phyloP scores from a whole-genome alignment of 2,329 filamentous ascomycete species.

The Chaetomium olivaceum region DNA sequence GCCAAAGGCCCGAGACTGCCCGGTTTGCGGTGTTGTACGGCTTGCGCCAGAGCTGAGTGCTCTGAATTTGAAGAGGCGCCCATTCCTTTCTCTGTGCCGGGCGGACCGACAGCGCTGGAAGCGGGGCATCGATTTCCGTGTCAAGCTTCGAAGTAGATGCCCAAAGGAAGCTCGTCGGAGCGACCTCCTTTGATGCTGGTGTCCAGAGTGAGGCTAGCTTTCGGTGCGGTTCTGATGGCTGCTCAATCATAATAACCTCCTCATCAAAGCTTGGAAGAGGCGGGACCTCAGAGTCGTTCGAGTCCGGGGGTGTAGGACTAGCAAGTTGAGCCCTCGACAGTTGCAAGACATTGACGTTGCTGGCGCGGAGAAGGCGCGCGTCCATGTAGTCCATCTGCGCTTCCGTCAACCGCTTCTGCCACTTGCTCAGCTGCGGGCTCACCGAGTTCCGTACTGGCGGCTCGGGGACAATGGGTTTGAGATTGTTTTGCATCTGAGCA shows the following conservation, averaged over 20 bases:
- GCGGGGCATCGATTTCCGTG: conserved; percentile 25
- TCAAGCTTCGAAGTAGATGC: conserved; percentile 21
- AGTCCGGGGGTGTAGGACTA: conserved; percentile 58
- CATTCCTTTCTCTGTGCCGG: conserved; percentile 40
- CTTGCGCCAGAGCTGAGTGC: conserved; percentile 45
- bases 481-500: conserved; percentile 41
- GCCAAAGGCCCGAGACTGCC: conserved; percentile 38
- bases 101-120: conserved; percentile 41
- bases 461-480: conserved; percentile 33
- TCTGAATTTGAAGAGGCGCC: conserved; percentile 41
- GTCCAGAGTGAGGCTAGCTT: conserved; percentile 35
- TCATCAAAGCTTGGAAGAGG: conserved; percentile 8
- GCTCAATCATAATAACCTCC: conserved; percentile 15
- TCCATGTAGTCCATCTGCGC: conserved; percentile 49
- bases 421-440: conserved; percentile 41
- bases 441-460: conserved; percentile 36
- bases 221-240: background rate
- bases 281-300: conserved; percentile 44
- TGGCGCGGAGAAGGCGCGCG: conserved; percentile 41
- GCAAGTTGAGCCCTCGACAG: conserved; percentile 42
- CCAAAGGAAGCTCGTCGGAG: conserved; percentile 34
- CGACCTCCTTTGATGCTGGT: conserved; percentile 16
- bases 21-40: conserved; percentile 28
- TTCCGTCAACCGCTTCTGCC: conserved; percentile 49
- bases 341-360: conserved; percentile 44